Evolutionary conservation across 441 rosid species (phyloP).

Genomic region (Corymbia citriodora): DNA sequence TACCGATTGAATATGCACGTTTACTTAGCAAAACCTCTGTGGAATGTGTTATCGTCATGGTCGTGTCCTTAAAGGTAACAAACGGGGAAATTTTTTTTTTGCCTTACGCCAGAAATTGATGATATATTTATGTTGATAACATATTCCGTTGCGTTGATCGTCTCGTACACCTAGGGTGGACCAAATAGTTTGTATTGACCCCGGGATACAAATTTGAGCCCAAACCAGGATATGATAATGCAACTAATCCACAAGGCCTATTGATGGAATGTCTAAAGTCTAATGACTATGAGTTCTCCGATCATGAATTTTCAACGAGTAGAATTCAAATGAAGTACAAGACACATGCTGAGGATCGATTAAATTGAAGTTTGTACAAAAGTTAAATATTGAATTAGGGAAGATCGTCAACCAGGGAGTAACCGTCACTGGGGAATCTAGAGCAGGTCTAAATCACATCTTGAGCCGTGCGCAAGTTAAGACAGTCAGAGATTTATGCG

Average conservation of each 20-base stretch:
- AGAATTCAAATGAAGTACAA: not conserved
- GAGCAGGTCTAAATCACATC: not conserved
- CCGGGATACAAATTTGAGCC: not conserved
- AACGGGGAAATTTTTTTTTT: too few relatives aligned
- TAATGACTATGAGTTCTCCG: not conserved
- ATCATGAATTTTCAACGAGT: not conserved
- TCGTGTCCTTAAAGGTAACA: not conserved
- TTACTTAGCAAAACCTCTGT: not conserved
- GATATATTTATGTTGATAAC: not conserved
- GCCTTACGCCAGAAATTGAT: accelerated
- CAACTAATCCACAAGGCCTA: not conserved
- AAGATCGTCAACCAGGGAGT: not conserved
- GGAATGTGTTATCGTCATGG: not conserved
- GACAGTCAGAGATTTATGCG: not conserved
- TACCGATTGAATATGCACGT: not conserved
- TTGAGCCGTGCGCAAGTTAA: not conserved
- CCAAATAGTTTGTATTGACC: not conserved
- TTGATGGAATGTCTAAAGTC: not conserved
- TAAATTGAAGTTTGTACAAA: not conserved
- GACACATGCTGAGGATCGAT: not conserved
- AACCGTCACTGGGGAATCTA: not conserved
- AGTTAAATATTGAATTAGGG: not conserved
- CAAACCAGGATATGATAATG: not conserved
- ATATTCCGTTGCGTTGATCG: not conserved
- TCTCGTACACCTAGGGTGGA: not conserved